Base-by-base conservation (phyloP, 495 filamentous ascomycete genomes). In the Collariella sp. region DNA sequence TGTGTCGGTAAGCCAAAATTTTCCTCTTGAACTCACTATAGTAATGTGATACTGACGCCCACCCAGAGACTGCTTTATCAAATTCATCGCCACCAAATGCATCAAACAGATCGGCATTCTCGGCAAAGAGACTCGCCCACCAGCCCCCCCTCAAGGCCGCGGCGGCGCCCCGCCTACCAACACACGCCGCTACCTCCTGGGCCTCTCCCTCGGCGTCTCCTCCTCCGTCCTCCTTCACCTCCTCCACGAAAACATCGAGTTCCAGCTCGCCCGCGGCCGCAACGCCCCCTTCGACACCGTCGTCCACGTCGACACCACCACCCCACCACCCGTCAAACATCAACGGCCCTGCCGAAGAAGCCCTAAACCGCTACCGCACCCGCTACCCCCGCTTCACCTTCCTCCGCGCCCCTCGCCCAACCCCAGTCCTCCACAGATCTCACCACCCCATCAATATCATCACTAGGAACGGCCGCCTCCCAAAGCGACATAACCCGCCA, bases 161-260 rank as follows among this genome's bases (percentile, higher is more conserved):
- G n/a, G n/a, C n/a, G 59, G 62, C 50, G 69, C 58, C 58, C 65
- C 44, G 60, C 35, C 49, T 10, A 66, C 41, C 62, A 67, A 40
- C 45, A 67, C 31, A 70, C 76, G 49, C 72, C 72, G 74, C 46
- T 75, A 95, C 23, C 74, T 96, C 2, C 69, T 97, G 13, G 87
- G 89, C 1, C 61, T 96, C 4, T 96, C 90, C 1, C 82, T 89
- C 56, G 93, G 94, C 0, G 74, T 87, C 3, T 93, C 86, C 9
- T 96, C 91, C 0, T 76, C 83, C n/a, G 76, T 79, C 7, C 72
- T 98, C 20, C 69, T 97, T 26, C 79, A 90, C 62, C 74, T 96
- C 16, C 71, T 97, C 16, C 77, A 86, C 61, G 62, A 75, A 36
- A 87, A 89, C 61, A 67, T 89, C 34, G 70, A 80, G 55, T 71